phyloP scores from a whole-genome alignment of 2,329 filamentous ascomycete species.

The Niveomyces coronatus region DNA sequence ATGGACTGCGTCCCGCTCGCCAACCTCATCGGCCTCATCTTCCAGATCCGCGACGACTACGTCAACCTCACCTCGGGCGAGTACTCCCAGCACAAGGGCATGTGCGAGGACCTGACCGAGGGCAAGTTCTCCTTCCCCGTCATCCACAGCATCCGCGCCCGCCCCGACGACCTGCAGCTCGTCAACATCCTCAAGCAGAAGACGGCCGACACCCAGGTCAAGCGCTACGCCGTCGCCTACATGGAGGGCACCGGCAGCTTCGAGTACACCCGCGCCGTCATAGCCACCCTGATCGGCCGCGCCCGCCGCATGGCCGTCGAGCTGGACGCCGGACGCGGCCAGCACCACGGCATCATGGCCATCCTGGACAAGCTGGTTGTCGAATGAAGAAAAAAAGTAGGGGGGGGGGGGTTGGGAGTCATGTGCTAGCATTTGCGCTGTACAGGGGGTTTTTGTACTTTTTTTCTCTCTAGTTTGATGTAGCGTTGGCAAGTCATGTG shows the following conservation, averaged over 20 bases:
- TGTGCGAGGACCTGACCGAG: slow-evolving; percentile 92
- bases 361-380: slow-evolving; percentile 59
- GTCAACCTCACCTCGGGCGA: slow-evolving; percentile 67
- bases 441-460: too few species aligned
- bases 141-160: slow-evolving; percentile 79
- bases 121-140: slow-evolving; percentile 96
- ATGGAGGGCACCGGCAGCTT: slow-evolving; percentile 90
- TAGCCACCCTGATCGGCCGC: slow-evolving; percentile 52
- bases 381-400: slow-evolving; percentile 3
- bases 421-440: too few species aligned
- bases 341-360: slow-evolving; percentile 46
- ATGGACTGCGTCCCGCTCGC: slow-evolving; percentile 73
- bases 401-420: too few species aligned
- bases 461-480: too few species aligned
- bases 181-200: slow-evolving; percentile 91
- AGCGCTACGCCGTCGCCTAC: slow-evolving; percentile 80
- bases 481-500: too few species aligned
- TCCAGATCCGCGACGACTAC: slow-evolving; percentile 91
- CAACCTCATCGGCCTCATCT: slow-evolving; percentile 74
- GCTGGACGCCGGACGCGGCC: slow-evolving; percentile 51
- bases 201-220: slow-evolving; percentile 76
- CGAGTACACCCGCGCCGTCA: slow-evolving; percentile 65
- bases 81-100: slow-evolving; percentile 82
- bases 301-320: slow-evolving; percentile 53
- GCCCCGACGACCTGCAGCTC: slow-evolving; percentile 65